These are phyloP conservation scores for Testicularia cyperi DNA, from an alignment of 1,284 basidiomycete species.

Conservation along the genomic window DNA sequence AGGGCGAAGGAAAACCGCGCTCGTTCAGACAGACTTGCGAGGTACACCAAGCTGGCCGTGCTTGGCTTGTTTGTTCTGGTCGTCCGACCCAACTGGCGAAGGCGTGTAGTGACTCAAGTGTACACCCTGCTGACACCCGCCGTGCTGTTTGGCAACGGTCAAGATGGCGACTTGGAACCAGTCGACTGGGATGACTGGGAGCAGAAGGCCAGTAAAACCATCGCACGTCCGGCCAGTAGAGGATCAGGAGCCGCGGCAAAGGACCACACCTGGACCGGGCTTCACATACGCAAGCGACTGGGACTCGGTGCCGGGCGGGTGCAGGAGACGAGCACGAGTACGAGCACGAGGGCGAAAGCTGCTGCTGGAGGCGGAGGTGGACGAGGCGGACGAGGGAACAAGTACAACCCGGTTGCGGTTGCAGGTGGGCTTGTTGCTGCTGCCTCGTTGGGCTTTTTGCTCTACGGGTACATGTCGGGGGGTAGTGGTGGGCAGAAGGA, in stretches of 20 bases:
- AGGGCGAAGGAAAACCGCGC: constrained; percentile 1
- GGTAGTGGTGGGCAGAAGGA: constrained; percentile 1
- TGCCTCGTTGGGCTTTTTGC: constrained; percentile 18
- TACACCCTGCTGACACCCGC: constrained; percentile 1
- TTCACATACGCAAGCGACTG: constrained; percentile 19
- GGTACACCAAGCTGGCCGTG: not conserved
- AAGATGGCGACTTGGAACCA: not conserved
- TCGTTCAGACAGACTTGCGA: too few relatives aligned
- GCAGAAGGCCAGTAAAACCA: too few relatives aligned
- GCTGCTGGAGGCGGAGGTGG: constrained; percentile 1
- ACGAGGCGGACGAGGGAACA: not conserved
- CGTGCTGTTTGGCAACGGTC: not conserved
- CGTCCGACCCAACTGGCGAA: constrained; percentile 22
- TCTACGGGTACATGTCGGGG: constrained; percentile 23
- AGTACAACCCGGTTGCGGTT: constrained; percentile 14
- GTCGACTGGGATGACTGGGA: constrained; percentile 32
- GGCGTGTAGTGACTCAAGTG: constrained; percentile 6
- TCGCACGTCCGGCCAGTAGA: too few relatives aligned
- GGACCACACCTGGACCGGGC: constrained; percentile 7
- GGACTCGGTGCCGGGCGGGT: constrained; percentile 1
- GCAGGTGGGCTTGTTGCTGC: constrained; percentile 22
- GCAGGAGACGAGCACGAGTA: too few relatives aligned
- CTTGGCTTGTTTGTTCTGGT: constrained; percentile 9
- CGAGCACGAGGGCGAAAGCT: too few relatives aligned
- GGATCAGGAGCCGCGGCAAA: not conserved